phyloP scores from a whole-genome alignment of 2,329 filamentous ascomycete species.

The Camptophora hylomeconis region DNA sequence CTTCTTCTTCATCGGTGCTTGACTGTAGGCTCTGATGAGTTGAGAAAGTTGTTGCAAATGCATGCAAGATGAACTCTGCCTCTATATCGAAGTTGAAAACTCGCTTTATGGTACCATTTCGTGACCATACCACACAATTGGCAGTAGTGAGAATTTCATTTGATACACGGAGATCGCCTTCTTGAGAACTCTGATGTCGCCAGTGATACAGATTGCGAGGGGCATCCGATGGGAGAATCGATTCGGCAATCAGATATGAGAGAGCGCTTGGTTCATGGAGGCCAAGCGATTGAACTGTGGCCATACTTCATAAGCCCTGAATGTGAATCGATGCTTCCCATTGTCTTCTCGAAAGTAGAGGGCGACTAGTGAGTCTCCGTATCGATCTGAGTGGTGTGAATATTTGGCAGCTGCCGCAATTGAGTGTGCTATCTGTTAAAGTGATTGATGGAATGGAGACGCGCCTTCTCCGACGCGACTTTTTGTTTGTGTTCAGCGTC shows the following conservation, averaged over 20 bases:
- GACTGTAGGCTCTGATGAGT: constrained; percentile 20
- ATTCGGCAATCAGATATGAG: constrained; percentile 69
- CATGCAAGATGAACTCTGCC: constrained; percentile 74
- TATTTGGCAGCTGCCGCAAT: no score
- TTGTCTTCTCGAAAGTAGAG: no score
- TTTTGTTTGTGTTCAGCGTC: no score
- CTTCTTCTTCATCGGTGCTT: not conserved
- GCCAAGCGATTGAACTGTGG: constrained; percentile 78
- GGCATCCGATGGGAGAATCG: constrained; percentile 57
- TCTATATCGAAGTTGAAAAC: constrained; percentile 78
- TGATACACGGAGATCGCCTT: constrained; percentile 40
- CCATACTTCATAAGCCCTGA: constrained; percentile 62
- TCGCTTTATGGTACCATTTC: constrained; percentile 71
- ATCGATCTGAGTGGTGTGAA: no score
- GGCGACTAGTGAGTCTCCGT: no score
- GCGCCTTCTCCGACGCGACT: constrained; percentile 2
- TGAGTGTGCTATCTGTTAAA: no score
- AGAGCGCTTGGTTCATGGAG: constrained; percentile 79
- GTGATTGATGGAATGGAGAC: not conserved
- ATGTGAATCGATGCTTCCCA: no score
- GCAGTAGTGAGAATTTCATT: constrained; percentile 72
- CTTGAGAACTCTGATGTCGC: constrained; percentile 27
- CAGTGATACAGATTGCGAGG: constrained; percentile 58
- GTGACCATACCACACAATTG: constrained; percentile 74
- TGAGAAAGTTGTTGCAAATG: constrained; percentile 72